Evolutionary conservation across 2,329 filamentous ascomycete genomes (phyloP).

Genomic region (Hortaea sp.): DNA sequence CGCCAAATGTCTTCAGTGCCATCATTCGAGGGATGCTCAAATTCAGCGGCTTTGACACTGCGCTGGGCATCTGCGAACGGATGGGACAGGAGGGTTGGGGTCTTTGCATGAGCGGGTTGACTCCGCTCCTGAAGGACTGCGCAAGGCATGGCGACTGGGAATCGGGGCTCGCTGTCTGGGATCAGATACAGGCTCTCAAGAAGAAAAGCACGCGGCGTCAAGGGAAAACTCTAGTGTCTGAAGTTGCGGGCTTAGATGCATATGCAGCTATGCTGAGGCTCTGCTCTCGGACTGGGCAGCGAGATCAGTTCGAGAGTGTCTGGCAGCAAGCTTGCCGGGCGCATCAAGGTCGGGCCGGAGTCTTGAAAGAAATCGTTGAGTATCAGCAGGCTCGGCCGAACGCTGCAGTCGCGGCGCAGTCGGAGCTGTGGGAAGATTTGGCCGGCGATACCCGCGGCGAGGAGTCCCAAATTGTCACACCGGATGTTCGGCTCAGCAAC

Average conservation of each 20-base stretch:
- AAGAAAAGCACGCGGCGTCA: slow-evolving; percentile 1
- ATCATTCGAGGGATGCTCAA: slow-evolving; percentile 33
- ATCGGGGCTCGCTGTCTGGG: slow-evolving; percentile 31
- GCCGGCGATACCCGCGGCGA: not conserved
- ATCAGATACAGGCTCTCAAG: slow-evolving; percentile 26
- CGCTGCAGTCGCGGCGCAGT: not conserved
- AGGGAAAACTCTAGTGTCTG: slow-evolving; percentile 2
- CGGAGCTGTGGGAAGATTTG: not conserved
- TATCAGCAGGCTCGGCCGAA: not conserved
- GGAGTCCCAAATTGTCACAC: not conserved
- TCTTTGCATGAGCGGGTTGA: slow-evolving; percentile 30
- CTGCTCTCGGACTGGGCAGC: slow-evolving; percentile 7
- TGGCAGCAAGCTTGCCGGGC: slow-evolving; percentile 8
- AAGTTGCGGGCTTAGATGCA: slow-evolving; percentile 6
- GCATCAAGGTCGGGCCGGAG: slow-evolving; percentile 2
- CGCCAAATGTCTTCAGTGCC: slow-evolving; percentile 33
- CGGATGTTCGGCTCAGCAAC: too few species aligned
- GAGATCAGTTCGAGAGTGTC: slow-evolving; percentile 7
- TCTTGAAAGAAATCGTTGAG: not conserved
- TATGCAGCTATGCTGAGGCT: slow-evolving; percentile 15
- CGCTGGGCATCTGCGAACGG: slow-evolving; percentile 31
- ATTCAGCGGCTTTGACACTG: slow-evolving; percentile 36
- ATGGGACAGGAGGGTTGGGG: slow-evolving; percentile 39
- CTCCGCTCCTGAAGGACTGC: slow-evolving; percentile 32
- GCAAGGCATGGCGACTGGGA: slow-evolving; percentile 28